phyloP scores from a whole-genome alignment of 805 yeast genomes.

The Trichomonascus vanleenenianus region DNA sequence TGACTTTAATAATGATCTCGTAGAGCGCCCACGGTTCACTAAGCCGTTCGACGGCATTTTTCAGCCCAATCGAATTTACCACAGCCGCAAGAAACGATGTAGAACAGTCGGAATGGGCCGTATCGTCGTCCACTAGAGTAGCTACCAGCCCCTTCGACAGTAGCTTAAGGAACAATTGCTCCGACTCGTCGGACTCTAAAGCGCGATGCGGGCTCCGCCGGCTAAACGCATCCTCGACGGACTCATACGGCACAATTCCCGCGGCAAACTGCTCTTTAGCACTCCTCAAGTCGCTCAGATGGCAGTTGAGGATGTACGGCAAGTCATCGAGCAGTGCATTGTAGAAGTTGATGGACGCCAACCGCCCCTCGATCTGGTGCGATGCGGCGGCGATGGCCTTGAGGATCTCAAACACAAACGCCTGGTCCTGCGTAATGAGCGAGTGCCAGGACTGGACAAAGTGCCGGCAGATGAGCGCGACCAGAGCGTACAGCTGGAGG shows the following conservation, averaged over 20 bases:
- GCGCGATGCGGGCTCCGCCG: constrained; percentile 31
- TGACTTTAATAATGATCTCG: constrained; percentile 32
- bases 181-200: constrained; percentile 20
- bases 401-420: constrained; percentile 36
- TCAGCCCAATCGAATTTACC: constrained; percentile 36
- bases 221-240: constrained; percentile 31
- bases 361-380: constrained; percentile 31
- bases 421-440: constrained; percentile 34
- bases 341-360: constrained; percentile 28
- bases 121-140: constrained; percentile 36
- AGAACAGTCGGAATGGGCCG: constrained; percentile 33
- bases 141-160: constrained; percentile 31
- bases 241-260: constrained; percentile 27
- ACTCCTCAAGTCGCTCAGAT: constrained; percentile 27
- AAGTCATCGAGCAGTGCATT: constrained; percentile 38
- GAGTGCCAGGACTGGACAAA: constrained; percentile 43
- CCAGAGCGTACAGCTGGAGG: constrained; percentile 37
- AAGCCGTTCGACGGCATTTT: constrained; percentile 36
- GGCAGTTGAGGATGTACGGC: constrained; percentile 35
- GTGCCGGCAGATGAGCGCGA: constrained; percentile 39
- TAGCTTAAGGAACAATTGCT: constrained; percentile 30
- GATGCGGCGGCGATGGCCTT: constrained; percentile 34
- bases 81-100: constrained; percentile 34
- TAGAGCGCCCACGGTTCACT: constrained; percentile 47
- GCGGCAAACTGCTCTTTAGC: constrained; percentile 26